Percentiles rank a stretch among this genome's conserved stretches.
These are phyloP conservation scores for Rhizoctonia solani DNA, from an alignment of 1,284 basidiomycete genomes.

Conservation along the genomic window DNA sequence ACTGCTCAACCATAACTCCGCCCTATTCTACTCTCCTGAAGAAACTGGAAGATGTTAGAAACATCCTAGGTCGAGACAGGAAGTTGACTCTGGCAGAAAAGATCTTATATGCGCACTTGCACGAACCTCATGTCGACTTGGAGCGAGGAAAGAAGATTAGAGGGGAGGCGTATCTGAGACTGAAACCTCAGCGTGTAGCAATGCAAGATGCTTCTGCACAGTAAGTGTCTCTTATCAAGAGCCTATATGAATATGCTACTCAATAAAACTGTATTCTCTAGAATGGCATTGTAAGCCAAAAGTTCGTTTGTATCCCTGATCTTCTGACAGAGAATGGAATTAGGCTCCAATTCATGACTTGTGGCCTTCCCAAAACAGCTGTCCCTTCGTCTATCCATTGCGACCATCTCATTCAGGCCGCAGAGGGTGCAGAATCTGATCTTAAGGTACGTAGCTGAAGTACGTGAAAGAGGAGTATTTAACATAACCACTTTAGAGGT, in stretches of 20 bases:
- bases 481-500: slow-evolving; percentile 56
- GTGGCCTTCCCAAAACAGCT: slow-evolving; percentile 81
- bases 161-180: slow-evolving; percentile 89
- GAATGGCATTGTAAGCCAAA: slow-evolving; percentile 73
- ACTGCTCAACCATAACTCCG: slow-evolving; percentile 83
- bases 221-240: slow-evolving; percentile 52
- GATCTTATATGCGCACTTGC: slow-evolving; percentile 93
- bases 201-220: slow-evolving; percentile 99
- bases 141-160: slow-evolving; percentile 60
- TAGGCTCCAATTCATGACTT: slow-evolving; percentile 99
- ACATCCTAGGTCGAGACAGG: slow-evolving; percentile 61
- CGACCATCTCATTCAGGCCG: slow-evolving; percentile 95
- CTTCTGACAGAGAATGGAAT: slow-evolving; percentile 49
- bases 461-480: background rate
- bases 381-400: slow-evolving; percentile 92
- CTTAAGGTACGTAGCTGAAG: slow-evolving; percentile 59
- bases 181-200: slow-evolving; percentile 91
- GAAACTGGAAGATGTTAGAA: slow-evolving; percentile 75
- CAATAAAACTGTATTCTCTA: slow-evolving; percentile 42
- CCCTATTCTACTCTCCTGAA: slow-evolving; percentile 80
- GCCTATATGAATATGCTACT: slow-evolving; percentile 3
- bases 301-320: background rate
- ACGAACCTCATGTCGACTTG: slow-evolving; percentile 74
- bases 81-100: slow-evolving; percentile 95
- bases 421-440: slow-evolving; percentile 79